Conservation (phyloP, 2,329 filamentous ascomycete species). For the Purpureocillium lavendulum region DNA sequence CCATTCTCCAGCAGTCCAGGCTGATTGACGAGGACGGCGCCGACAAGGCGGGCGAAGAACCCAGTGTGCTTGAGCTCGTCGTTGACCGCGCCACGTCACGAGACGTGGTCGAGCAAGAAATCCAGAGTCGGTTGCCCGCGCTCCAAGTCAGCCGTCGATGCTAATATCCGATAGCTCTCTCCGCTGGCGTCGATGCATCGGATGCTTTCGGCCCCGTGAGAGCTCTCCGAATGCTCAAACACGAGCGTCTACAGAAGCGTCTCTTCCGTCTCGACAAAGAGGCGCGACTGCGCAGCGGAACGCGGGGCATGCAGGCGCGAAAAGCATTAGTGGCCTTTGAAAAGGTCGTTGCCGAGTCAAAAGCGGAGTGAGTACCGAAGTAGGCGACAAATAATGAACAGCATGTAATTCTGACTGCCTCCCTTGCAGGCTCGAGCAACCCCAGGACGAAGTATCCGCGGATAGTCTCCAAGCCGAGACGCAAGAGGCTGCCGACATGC, state of each 20-base stretch:
- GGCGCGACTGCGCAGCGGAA: constrained; percentile 64
- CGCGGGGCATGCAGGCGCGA: constrained; percentile 65
- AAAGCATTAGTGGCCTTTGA: constrained; percentile 66
- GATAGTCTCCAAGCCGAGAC: constrained; percentile 55
- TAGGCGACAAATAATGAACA: too few relatives aligned
- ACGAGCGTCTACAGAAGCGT: constrained; percentile 52
- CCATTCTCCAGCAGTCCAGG: constrained; percentile 61
- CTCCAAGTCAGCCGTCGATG: neutral
- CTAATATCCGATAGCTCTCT: constrained; percentile 36
- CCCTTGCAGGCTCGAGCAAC: constrained; percentile 34
- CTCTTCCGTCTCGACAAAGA: constrained; percentile 66
- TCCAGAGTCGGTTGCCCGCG: constrained; percentile 35
- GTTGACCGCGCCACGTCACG: constrained; percentile 51
- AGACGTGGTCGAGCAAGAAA: constrained; percentile 51
- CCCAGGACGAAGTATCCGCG: constrained; percentile 46
- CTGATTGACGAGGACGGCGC: constrained; percentile 23
- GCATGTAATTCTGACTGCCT: too few relatives aligned
- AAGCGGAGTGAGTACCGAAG: constrained; percentile 31
- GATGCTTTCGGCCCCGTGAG: constrained; percentile 51
- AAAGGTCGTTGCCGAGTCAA: constrained; percentile 52
- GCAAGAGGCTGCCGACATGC: constrained; percentile 59
- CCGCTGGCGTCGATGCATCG: constrained; percentile 47
- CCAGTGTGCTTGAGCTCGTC: constrained; percentile 57
- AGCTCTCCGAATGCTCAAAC: constrained; percentile 52
- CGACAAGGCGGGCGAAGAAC: constrained; percentile 8